Percentiles rank a stretch among this genome's conserved stretches.
These are phyloP conservation scores for Cladophialophora psammophila DNA, from an alignment of 2,329 filamentous ascomycete genomes.

Conservation along the genomic window DNA sequence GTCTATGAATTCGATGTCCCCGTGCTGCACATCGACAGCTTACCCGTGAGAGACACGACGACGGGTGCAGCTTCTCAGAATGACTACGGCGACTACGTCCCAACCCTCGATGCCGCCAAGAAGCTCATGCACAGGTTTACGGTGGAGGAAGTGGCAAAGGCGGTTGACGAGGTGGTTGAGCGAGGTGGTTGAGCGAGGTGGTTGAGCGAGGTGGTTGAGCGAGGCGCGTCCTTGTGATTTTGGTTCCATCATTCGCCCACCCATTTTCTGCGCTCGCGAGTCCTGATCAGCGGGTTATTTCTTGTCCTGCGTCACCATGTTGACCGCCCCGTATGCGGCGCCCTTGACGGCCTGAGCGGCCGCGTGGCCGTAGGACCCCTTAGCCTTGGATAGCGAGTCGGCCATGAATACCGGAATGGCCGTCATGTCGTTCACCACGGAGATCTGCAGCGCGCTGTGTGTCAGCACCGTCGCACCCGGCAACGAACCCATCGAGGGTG, in stretches of 20 bases:
- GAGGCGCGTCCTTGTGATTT: constrained; percentile 8
- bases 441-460: constrained; percentile 43
- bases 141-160: constrained; percentile 61
- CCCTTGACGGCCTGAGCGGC: constrained; percentile 39
- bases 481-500: neutral
- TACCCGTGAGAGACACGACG: too few relatives aligned
- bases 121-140: constrained; percentile 71
- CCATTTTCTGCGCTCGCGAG: too few relatives aligned
- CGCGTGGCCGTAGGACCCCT: constrained; percentile 42
- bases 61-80: too few relatives aligned
- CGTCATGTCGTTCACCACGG: constrained; percentile 55
- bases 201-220: constrained; percentile 60
- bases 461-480: constrained; percentile 6
- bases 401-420: constrained; percentile 53
- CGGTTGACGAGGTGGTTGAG: constrained; percentile 60
- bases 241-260: neutral
- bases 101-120: constrained; percentile 53
- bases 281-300: constrained; percentile 9
- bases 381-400: constrained; percentile 46
- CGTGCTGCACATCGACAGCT: constrained; percentile 64
- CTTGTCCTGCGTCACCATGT: constrained; percentile 33
- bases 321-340: constrained; percentile 38
- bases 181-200: constrained; percentile 47
- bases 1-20: constrained; percentile 71
- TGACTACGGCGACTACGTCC: constrained; percentile 34